phyloP scores from a whole-genome alignment of 495 filamentous ascomycete species.

The Clavariopsis aquatica region DNA sequence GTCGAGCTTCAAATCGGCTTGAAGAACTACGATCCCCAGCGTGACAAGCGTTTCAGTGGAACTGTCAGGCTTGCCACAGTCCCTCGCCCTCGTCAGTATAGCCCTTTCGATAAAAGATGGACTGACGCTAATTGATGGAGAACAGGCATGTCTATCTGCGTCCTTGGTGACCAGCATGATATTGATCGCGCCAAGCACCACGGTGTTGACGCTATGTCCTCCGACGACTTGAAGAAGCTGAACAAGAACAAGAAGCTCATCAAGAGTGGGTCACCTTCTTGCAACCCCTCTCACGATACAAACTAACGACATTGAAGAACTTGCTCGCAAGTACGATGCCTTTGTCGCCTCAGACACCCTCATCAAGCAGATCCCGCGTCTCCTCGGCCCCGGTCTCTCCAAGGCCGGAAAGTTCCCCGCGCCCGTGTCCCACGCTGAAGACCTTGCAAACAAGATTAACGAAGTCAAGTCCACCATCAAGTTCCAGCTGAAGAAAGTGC shows the following conservation, averaged over 20 bases:
- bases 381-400: slow-evolving; percentile 66
- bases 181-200: slow-evolving; percentile 99
- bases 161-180: slow-evolving; percentile 99
- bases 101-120: background rate
- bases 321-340: slow-evolving; percentile 99
- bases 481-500: slow-evolving; percentile 99
- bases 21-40: slow-evolving; percentile 99
- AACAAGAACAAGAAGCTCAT: slow-evolving; percentile 99
- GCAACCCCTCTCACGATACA: background rate
- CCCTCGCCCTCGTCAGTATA: slow-evolving; percentile 67
- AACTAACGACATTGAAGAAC: slow-evolving; percentile 51
- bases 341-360: slow-evolving; percentile 94
- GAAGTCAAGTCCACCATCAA: slow-evolving; percentile 99
- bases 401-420: slow-evolving; percentile 98
- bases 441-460: slow-evolving; percentile 87
- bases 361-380: slow-evolving; percentile 99
- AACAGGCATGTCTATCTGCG: slow-evolving; percentile 77
- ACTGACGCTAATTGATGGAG: background rate
- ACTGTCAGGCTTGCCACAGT: slow-evolving; percentile 90
- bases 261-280: slow-evolving; percentile 63
- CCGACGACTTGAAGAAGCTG: slow-evolving; percentile 99
- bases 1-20: slow-evolving; percentile 96
- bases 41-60: slow-evolving; percentile 99
- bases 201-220: slow-evolving; percentile 93
- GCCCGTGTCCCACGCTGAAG: slow-evolving; percentile 92